Base-by-base conservation (phyloP, 495 filamentous ascomycete species). In the Usnea hakonensis region DNA sequence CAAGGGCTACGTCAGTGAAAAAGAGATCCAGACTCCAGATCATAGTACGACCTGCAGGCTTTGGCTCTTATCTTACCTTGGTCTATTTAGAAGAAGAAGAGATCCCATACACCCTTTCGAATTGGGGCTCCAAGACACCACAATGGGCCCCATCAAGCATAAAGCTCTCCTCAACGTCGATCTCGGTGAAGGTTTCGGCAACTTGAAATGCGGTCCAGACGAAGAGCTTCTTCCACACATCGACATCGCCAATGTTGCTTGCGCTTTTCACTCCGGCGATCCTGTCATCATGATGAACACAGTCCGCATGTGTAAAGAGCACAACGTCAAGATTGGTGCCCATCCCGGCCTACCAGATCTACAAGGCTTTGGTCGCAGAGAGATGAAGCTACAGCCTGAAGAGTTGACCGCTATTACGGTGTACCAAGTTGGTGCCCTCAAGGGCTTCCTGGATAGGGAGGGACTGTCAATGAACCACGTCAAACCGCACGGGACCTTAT, bases 191-290 rank as follows among this genome's bases (percentile, higher is more conserved):
- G 80, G 68, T 53, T 77, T 72, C 58, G 74, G 74, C 38, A 69
- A 69, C 37, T 46, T 67, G 36, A 64, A 65, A 62, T 67, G 67
- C 60, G 67, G 77, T 32, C 82, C 83, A 9, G 84, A 87, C 59
- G 77, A 79, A 19, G 81, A 85, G 37, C 74, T 86, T 19, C 78
- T 86, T 36, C 79, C 78, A 28, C 64, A 80, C 55, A 80, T 86
- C 63, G 83, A 85, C 62, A 76, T 80, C 61, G 84, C 84, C n/a
- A 86, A 87, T 64, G 66, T 86, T 13, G 84, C 84, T 5, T 86
- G 84, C 65, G 84, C 82, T 7, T 85, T 85, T 66, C 84, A 85
- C 63, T 79, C 77, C 52, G 74, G 83, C 26, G 82, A 86, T 62
- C 83, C 84, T 4, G 64, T 83, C 1, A 81, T 84, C 57, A 87